phyloP scores from a whole-genome alignment of 331 rosid genomes.

The Quercus tomentella region DNA sequence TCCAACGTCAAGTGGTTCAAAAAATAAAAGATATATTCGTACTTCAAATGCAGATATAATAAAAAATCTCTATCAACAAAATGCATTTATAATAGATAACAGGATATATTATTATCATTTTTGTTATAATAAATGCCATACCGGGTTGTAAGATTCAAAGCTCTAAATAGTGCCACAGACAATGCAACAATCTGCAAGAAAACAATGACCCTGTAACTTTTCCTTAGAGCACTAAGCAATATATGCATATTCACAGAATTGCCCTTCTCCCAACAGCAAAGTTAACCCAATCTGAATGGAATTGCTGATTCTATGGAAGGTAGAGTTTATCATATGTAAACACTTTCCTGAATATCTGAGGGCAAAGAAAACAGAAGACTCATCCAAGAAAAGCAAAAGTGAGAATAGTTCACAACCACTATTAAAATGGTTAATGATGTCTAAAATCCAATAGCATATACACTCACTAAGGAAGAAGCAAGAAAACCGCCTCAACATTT shows the following conservation, averaged over 20 bases:
- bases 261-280: not conserved
- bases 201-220: conserved; percentile 1
- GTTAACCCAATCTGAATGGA: conserved; percentile 1
- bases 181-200: conserved; percentile 84
- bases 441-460: not conserved
- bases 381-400: not conserved
- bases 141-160: conserved; percentile 77
- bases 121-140: conserved; percentile 23
- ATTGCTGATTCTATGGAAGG: not conserved
- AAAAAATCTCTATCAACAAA: not conserved
- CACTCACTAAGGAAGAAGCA: not conserved
- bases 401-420: not conserved
- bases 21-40: not conserved
- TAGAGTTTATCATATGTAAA: not conserved
- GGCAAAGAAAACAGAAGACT: not conserved
- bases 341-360: not conserved
- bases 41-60: not conserved
- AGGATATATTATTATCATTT: conserved; percentile 2
- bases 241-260: not conserved
- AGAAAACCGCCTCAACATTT: not conserved
- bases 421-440: not conserved
- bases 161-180: conserved; percentile 83
- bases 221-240: conserved; percentile 7
- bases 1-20: not conserved
- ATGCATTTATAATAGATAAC: conserved; percentile 5